phyloP scores from a whole-genome alignment of 2,329 filamentous ascomycete species.

The Fusarium virguliforme region DNA sequence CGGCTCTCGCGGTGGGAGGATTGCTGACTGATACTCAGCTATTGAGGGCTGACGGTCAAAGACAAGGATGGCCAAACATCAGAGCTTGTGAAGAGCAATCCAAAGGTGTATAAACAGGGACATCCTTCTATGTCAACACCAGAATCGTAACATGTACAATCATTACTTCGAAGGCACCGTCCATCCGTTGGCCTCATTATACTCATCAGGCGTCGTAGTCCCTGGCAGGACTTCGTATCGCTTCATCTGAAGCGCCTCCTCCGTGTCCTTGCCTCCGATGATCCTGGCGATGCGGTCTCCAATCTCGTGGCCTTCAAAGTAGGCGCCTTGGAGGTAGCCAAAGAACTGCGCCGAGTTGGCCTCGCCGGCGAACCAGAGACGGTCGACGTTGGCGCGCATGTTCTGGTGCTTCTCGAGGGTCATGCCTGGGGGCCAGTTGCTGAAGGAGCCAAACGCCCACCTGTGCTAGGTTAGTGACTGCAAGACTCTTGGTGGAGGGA shows the following conservation, averaged over 20 bases:
- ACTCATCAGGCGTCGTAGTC: slow-evolving; percentile 39
- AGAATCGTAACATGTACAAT: not conserved
- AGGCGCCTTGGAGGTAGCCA: slow-evolving; percentile 77
- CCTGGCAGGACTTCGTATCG: slow-evolving; percentile 35
- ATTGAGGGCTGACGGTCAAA: too few relatives aligned
- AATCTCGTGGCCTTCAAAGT: slow-evolving; percentile 69
- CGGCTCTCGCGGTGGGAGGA: not conserved
- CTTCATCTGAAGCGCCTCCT: slow-evolving; percentile 34
- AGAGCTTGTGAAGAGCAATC: not conserved
- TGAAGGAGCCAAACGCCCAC: slow-evolving; percentile 74
- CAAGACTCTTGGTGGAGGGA: accelerated
- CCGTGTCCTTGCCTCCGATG: slow-evolving; percentile 25
- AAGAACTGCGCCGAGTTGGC: slow-evolving; percentile 75
- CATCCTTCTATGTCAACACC: not conserved
- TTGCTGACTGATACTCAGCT: too few relatives aligned
- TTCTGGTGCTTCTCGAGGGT: slow-evolving; percentile 78
- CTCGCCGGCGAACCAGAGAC: slow-evolving; percentile 78
- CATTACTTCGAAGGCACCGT: slow-evolving; percentile 20
- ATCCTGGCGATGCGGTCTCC: slow-evolving; percentile 61
- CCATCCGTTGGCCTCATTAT: slow-evolving; percentile 40
- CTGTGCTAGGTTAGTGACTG: slow-evolving; percentile 32
- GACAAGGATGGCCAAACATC: too few relatives aligned
- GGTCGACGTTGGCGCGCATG: slow-evolving; percentile 73
- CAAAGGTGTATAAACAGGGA: not conserved
- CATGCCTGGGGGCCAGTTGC: slow-evolving; percentile 77